phyloP scores from a whole-genome alignment of 1,139 yeast species.

The Arxiozyma heterogenica region DNA sequence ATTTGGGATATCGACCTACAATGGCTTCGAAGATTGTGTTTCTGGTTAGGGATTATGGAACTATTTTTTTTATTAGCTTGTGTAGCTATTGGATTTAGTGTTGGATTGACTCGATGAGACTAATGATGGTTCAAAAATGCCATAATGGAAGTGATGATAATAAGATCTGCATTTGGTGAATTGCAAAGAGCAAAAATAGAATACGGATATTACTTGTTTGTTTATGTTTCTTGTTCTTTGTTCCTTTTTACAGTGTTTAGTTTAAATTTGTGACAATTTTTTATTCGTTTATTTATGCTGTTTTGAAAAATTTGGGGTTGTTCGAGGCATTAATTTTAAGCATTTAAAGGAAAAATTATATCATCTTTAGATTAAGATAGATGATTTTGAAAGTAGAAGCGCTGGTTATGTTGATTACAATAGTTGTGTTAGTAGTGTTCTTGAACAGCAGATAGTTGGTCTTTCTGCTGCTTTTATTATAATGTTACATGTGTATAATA shows the following conservation, averaged over 20 bases:
- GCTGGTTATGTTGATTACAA: too few relatives aligned
- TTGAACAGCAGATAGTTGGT: not conserved
- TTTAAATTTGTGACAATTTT: not conserved
- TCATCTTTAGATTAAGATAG: not conserved
- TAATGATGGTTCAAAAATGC: not conserved
- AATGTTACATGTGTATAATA: not conserved
- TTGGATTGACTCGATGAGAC: conserved; percentile 24
- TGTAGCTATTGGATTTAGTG: conserved; percentile 32
- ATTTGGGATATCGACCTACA: conserved; percentile 22
- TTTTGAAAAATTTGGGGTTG: not conserved
- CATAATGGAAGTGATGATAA: not conserved
- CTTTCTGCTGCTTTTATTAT: not conserved
- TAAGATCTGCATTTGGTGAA: not conserved
- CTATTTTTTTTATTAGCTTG: conserved; percentile 23
- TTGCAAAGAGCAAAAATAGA: too few relatives aligned
- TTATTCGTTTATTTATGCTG: not conserved
- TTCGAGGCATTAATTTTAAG: not conserved
- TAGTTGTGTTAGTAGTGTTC: not conserved
- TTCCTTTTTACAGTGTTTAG: not conserved
- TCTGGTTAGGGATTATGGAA: conserved; percentile 19
- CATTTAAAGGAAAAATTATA: too few relatives aligned
- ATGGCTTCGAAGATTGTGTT: conserved; percentile 23
- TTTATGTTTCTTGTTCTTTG: not conserved
- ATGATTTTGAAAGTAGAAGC: not conserved
- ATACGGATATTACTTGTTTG: not conserved